These are phyloP conservation scores for Backusella psychrophila DNA, from an alignment of 192 early-diverging fungal species.

Conservation along the genomic window DNA sequence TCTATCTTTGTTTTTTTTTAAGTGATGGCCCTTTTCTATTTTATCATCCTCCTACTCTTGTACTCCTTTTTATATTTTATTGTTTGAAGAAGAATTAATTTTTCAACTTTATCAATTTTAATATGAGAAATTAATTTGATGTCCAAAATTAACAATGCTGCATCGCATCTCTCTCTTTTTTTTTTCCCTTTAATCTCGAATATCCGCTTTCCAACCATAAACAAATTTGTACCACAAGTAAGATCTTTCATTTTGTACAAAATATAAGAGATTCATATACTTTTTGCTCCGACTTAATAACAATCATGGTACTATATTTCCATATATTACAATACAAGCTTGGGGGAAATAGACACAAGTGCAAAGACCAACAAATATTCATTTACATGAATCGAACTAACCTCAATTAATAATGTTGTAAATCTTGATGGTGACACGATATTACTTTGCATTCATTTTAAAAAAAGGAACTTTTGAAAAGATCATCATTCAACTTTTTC, in stretches of 20 bases:
- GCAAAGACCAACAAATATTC: not conserved
- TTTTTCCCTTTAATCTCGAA: not conserved
- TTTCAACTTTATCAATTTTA: not conserved
- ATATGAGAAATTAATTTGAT: not conserved
- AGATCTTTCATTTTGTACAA: not conserved
- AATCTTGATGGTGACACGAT: not conserved
- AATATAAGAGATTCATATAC: not conserved
- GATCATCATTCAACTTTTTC: not conserved
- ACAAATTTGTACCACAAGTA: not conserved
- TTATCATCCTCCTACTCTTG: not conserved
- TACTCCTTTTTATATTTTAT: not conserved
- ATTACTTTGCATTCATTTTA: not conserved
- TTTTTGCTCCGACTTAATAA: conserved; percentile 1
- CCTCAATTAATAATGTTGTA: not conserved
- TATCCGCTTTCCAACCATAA: not conserved
- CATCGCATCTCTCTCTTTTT: not conserved
- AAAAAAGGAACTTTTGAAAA: not conserved
- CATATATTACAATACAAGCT: not conserved
- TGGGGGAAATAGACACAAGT: not conserved
- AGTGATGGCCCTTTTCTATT: not conserved
- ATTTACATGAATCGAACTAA: not conserved
- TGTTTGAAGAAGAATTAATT: not conserved
- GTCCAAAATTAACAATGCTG: not conserved
- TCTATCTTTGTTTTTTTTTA: not conserved
- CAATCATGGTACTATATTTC: not conserved